These are phyloP conservation scores for Chaetomiaceae sp. DNA, from an alignment of 2,329 filamentous ascomycete species.

Conservation along the genomic window DNA sequence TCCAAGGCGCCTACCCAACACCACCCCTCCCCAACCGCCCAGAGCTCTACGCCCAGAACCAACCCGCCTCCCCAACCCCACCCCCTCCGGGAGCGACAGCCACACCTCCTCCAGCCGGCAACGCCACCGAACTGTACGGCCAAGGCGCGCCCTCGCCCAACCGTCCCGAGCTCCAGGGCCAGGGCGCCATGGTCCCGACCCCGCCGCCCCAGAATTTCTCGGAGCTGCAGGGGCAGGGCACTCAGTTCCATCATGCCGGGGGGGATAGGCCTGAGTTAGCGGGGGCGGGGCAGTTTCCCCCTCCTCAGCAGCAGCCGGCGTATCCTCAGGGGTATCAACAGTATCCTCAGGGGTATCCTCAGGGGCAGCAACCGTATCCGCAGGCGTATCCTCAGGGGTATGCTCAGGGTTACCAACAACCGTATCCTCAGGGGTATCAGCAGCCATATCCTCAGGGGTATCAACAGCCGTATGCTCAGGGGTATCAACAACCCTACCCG, in stretches of 20 bases:
- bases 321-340: slow-evolving; percentile 3
- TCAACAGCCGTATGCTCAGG: neutral
- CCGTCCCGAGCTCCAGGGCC: slow-evolving; percentile 18
- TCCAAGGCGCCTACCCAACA: slow-evolving; percentile 21
- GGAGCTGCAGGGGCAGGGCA: slow-evolving; percentile 22
- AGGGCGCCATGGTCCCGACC: slow-evolving; percentile 6
- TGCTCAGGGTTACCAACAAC: too few relatives aligned
- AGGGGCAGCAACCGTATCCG: neutral
- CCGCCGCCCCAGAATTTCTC: slow-evolving; percentile 1
- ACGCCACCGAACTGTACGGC: slow-evolving; percentile 19
- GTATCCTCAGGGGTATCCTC: neutral
- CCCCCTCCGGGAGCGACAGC: too few relatives aligned
- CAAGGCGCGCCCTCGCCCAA: slow-evolving; percentile 11
- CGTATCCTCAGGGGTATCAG: neutral
- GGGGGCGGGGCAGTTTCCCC: neutral
- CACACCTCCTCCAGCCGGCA: neutral
- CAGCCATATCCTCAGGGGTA: neutral
- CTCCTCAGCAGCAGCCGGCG: neutral
- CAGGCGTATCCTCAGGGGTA: neutral
- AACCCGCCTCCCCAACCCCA: slow-evolving; percentile 3
- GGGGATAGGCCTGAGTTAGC: slow-evolving; percentile 17
- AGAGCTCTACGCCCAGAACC: slow-evolving; percentile 20
- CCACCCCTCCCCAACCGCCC: slow-evolving; percentile 10
- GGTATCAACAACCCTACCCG: slow-evolving; percentile 1
- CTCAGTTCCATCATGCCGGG: slow-evolving; percentile 14